A percentile compares a stretch with the other conserved stretches of the same genome.
phyloP scores from a whole-genome alignment of 176 grass and related monocot species.

The Carex littledalei region DNA sequence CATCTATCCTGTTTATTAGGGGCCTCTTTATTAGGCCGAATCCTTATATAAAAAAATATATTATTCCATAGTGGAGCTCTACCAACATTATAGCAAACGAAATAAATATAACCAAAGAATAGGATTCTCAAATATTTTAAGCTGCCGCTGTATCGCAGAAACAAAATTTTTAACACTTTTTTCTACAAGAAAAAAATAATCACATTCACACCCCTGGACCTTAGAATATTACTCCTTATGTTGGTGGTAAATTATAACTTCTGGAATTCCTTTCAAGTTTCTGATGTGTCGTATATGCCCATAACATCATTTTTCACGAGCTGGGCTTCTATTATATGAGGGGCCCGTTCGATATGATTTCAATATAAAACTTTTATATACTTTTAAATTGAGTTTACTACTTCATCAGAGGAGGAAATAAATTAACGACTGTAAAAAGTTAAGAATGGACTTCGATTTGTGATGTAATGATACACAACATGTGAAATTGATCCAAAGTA shows the following conservation, averaged over 20 bases:
- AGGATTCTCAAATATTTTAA: background rate
- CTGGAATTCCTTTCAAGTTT: background rate
- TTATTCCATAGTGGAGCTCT: background rate
- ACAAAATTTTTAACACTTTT: background rate
- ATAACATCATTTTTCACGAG: too few relatives aligned
- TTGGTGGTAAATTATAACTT: background rate
- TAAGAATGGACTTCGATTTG: too few relatives aligned
- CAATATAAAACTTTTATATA: too few relatives aligned
- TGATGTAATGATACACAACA: background rate
- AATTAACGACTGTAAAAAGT: too few relatives aligned
- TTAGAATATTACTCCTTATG: background rate
- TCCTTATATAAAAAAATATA: background rate
- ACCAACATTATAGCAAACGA: background rate
- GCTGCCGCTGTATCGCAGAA: background rate
- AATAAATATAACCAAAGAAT: background rate
- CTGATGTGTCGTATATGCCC: too few relatives aligned
- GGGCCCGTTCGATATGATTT: too few relatives aligned
- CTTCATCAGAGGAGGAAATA: too few relatives aligned
- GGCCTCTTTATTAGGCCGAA: background rate
- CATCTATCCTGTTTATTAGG: background rate
- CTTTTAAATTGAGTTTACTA: too few relatives aligned
- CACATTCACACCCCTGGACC: background rate
- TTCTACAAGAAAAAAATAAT: background rate
- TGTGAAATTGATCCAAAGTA: background rate
- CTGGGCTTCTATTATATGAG: too few relatives aligned